Percentiles rank a stretch among this genome's conserved stretches.
These are phyloP conservation scores for Penicillium roqueforti DNA, from an alignment of 495 filamentous ascomycete genomes.

Conservation along the genomic window DNA sequence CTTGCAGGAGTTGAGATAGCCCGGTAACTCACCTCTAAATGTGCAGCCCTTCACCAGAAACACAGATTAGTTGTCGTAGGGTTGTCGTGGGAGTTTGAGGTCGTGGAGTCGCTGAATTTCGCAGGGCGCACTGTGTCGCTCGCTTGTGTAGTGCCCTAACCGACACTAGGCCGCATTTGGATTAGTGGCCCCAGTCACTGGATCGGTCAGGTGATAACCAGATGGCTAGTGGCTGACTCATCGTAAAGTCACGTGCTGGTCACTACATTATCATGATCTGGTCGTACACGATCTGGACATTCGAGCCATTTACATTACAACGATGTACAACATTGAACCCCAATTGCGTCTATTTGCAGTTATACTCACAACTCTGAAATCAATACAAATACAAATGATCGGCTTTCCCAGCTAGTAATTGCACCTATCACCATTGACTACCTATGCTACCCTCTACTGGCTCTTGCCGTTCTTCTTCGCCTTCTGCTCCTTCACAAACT, in stretches of 20 bases:
- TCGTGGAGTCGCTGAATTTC: slow-evolving; percentile 46
- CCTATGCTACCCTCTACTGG: slow-evolving; percentile 6
- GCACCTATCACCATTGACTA: neutral
- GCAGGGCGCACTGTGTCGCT: slow-evolving; percentile 42
- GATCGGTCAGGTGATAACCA: slow-evolving; percentile 16
- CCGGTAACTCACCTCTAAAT: slow-evolving; percentile 44
- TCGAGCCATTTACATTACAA: neutral
- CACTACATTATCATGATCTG: neutral
- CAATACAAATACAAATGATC: neutral
- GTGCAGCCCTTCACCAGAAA: slow-evolving; percentile 49
- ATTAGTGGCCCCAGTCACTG: slow-evolving; percentile 17
- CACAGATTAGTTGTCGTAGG: slow-evolving; percentile 44
- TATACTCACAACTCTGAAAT: neutral
- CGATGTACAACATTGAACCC: neutral
- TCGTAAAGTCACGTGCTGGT: slow-evolving; percentile 11
- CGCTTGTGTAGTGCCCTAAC: slow-evolving; percentile 46
- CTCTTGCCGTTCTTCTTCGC: slow-evolving; percentile 44
- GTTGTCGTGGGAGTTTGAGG: slow-evolving; percentile 41
- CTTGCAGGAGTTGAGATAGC: slow-evolving; percentile 14
- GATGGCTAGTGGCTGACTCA: slow-evolving; percentile 15
- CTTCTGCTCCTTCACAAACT: slow-evolving; percentile 48
- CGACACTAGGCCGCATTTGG: slow-evolving; percentile 22
- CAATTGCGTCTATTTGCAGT: neutral
- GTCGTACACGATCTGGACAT: neutral
- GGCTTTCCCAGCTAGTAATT: neutral